phyloP scores from a whole-genome alignment of 495 filamentous ascomycete genomes.

The Massariosphaeria phaeospora region DNA sequence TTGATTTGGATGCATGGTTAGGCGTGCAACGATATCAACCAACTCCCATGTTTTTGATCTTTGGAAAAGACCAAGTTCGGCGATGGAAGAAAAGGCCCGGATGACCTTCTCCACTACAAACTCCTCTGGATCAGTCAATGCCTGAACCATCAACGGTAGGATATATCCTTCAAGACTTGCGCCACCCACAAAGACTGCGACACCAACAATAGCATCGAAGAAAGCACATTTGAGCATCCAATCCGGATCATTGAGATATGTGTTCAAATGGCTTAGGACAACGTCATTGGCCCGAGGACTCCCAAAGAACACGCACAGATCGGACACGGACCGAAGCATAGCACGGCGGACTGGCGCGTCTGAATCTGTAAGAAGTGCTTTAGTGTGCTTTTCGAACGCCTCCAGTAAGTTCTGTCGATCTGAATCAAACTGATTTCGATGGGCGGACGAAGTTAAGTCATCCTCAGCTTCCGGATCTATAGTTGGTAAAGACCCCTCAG shows the following conservation, averaged over 20 bases:
- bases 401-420: slow-evolving; percentile 70
- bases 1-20: slow-evolving; percentile 86
- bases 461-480: slow-evolving; percentile 77
- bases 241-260: slow-evolving; percentile 92
- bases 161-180: slow-evolving; percentile 91
- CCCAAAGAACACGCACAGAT: slow-evolving; percentile 93
- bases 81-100: slow-evolving; percentile 82
- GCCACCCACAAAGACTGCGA: slow-evolving; percentile 83
- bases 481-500: slow-evolving; percentile 74
- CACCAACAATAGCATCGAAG: slow-evolving; percentile 90
- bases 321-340: slow-evolving; percentile 88
- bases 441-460: slow-evolving; percentile 52
- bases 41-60: slow-evolving; percentile 81
- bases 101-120: slow-evolving; percentile 90
- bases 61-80: slow-evolving; percentile 80
- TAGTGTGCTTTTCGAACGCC: slow-evolving; percentile 81
- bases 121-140: slow-evolving; percentile 92
- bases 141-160: slow-evolving; percentile 91
- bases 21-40: slow-evolving; percentile 70
- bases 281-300: slow-evolving; percentile 85
- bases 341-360: slow-evolving; percentile 86
- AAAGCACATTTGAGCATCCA: slow-evolving; percentile 97
- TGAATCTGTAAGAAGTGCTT: slow-evolving; percentile 77
- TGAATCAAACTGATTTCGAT: slow-evolving; percentile 78
- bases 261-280: slow-evolving; percentile 91